Base-by-base conservation (phyloP, 2,329 filamentous ascomycete species). In the Calonectria pteridis region DNA sequence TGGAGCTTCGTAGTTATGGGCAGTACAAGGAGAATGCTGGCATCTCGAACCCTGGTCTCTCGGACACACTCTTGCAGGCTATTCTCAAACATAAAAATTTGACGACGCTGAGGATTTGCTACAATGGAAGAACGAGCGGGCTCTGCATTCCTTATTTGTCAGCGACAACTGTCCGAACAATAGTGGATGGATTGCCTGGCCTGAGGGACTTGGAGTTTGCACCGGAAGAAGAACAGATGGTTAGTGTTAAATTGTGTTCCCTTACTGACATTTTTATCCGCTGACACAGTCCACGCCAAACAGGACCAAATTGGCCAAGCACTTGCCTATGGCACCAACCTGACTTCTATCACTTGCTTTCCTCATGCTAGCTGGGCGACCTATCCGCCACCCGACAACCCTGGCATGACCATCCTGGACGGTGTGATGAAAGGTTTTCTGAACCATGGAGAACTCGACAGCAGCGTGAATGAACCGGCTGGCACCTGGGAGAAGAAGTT, bases 1-100 rank as follows among this genome's bases (percentile, higher is more conserved):
- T 79, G 9, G 31, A 43, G 7, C 5, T 80, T 1, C 5, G 40
- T 6, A 66, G 71, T 6, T 72, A 62, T 16, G 71, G 59, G 1
- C 35, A 73, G 16, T 73, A 71, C 53, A 37, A 37, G 6, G n/a
- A 40, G n/a, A 14, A n/a, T 6, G 14, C 31, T 1, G 31, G 51
- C 20, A 14, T 31, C 10, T 18, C 18, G 0, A 73, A 75, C 5
- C 73, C 69, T 10, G 77, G 29, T 1, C 13, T 80, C 5, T 18
- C 67, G 4, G 35, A 59, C 9, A 35, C 29, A 0, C 26, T 79
- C 18, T 20, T 78, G 9, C 67, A 65, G n/a, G 73, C 71, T 4
- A 75, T 79, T 4, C n/a, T 78, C n/a, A 72, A 67, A 23, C 77
- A 80, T 13, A 40, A 51, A 20, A 72, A 76, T 14, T 6, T 80